These are phyloP conservation scores for Thymus quinquecostatus DNA, from an alignment of 257 asterid species.

Conservation along the genomic window DNA sequence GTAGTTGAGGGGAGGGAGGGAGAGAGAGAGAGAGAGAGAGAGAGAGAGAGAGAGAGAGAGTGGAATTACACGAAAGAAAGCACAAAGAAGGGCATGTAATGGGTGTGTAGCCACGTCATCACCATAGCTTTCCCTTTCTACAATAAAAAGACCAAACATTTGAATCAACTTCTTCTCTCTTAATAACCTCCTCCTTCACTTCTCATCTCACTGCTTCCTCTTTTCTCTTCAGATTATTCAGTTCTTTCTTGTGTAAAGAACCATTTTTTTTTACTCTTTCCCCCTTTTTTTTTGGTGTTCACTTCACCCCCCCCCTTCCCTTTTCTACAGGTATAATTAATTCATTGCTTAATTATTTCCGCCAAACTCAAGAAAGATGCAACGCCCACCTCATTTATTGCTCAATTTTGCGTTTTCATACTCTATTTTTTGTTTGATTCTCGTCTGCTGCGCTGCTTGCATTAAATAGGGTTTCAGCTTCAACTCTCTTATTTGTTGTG, in stretches of 20 bases:
- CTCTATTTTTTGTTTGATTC: conserved; percentile 11
- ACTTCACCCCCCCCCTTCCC: conserved; percentile 11
- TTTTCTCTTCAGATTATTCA: conserved; percentile 13
- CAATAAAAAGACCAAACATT: conserved; percentile 42
- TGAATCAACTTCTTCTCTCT: conserved; percentile 45
- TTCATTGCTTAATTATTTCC: conserved; percentile 22
- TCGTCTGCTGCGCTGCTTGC: conserved; percentile 13
- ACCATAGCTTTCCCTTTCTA: conserved; percentile 43
- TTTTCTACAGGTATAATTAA: conserved; percentile 25
- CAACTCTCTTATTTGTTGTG: background rate
- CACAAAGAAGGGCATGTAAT: conserved; percentile 47
- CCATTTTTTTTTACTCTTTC: background rate
- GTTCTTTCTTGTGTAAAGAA: background rate
- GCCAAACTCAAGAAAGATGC: conserved; percentile 13
- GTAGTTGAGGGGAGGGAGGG: background rate
- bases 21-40: conserved; percentile 30
- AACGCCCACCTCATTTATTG: conserved; percentile 36
- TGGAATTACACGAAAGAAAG: conserved; percentile 61
- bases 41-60: conserved; percentile 39
- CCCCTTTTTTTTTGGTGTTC: background rate
- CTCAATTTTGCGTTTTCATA: conserved; percentile 10
- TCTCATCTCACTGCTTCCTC: conserved; percentile 27
- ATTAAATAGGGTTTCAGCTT: conserved; percentile 37
- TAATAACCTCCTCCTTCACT: conserved; percentile 28
- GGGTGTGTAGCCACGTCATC: conserved; percentile 55